Evolutionary conservation across 352 stramenopile species (phyloP).

Genomic region (Poterioochromonas sp.): DNA sequence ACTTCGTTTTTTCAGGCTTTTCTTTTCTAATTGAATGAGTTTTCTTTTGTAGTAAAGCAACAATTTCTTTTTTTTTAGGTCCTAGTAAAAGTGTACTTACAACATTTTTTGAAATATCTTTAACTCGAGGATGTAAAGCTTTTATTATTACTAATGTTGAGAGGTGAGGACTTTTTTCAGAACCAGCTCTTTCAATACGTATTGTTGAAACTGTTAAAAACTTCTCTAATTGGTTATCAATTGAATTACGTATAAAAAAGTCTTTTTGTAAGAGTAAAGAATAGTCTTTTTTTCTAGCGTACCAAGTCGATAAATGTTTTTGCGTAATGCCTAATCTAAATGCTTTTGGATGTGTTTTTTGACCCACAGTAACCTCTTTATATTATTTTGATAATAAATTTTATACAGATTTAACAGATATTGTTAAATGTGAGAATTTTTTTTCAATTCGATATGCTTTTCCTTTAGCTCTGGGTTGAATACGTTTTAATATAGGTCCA

Average conservation of each 20-base stretch:
- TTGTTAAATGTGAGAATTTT: not conserved
- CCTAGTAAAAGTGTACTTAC: not conserved
- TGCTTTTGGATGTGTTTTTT: constrained; percentile 31
- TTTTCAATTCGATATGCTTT: constrained; percentile 27
- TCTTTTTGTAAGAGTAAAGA: constrained; percentile 14
- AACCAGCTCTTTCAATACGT: constrained; percentile 41
- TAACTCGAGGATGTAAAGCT: not conserved
- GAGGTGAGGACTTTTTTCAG: constrained; percentile 35
- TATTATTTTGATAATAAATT: no score
- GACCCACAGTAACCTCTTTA: not conserved
- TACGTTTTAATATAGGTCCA: constrained; percentile 30
- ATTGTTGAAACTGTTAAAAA: constrained; percentile 38
- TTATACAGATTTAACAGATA: not conserved
- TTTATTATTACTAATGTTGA: constrained; percentile 40
- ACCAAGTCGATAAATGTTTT: constrained; percentile 45
- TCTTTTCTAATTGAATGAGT: not conserved
- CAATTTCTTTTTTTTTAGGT: not conserved
- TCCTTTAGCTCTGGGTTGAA: constrained; percentile 5
- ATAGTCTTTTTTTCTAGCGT: not conserved
- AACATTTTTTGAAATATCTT: constrained; percentile 37
- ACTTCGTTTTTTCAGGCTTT: no score
- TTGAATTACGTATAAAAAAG: constrained; percentile 42
- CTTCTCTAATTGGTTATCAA: constrained; percentile 37
- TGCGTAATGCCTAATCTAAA: constrained; percentile 45
- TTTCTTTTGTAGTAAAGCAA: not conserved